These are phyloP conservation scores for Xylona heveae DNA, from an alignment of 495 filamentous ascomycete genomes.

Conservation along the genomic window DNA sequence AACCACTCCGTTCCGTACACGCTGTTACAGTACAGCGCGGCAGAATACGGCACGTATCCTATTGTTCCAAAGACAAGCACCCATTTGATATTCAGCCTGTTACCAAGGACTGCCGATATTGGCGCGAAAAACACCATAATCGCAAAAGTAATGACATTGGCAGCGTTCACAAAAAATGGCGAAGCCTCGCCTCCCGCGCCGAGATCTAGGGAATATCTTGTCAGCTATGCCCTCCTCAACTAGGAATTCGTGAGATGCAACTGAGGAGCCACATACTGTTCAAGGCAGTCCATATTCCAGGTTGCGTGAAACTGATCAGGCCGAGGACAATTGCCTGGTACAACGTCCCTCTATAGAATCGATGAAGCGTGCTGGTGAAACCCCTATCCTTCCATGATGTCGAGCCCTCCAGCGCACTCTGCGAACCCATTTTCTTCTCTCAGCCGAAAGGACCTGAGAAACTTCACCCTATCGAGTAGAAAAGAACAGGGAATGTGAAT, in stretches of 20 bases:
- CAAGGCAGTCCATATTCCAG: slow-evolving; percentile 37
- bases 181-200: slow-evolving; percentile 39
- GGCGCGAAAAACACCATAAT: slow-evolving; percentile 42
- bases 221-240: too few species aligned
- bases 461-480: too few species aligned
- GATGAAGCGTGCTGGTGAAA: too few species aligned
- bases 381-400: too few species aligned
- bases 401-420: too few species aligned
- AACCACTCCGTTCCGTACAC: slow-evolving; percentile 41
- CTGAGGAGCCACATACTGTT: slow-evolving; percentile 23
- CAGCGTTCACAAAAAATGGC: slow-evolving; percentile 47
- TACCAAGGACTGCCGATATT: slow-evolving; percentile 29
- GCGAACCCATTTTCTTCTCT: too few species aligned
- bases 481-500: too few species aligned
- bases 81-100: slow-evolving; percentile 40
- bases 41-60: slow-evolving; percentile 43
- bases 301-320: slow-evolving; percentile 31
- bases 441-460: too few species aligned
- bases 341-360: slow-evolving; percentile 28
- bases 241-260: too few species aligned
- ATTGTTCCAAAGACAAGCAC: slow-evolving; percentile 42
- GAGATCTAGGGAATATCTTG: too few species aligned
- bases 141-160: slow-evolving; percentile 45
- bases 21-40: slow-evolving; percentile 45
- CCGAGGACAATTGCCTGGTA: slow-evolving; percentile 34